Conservation (phyloP, 768 basidiomycete genomes). For the Hypholoma sublateritium region DNA sequence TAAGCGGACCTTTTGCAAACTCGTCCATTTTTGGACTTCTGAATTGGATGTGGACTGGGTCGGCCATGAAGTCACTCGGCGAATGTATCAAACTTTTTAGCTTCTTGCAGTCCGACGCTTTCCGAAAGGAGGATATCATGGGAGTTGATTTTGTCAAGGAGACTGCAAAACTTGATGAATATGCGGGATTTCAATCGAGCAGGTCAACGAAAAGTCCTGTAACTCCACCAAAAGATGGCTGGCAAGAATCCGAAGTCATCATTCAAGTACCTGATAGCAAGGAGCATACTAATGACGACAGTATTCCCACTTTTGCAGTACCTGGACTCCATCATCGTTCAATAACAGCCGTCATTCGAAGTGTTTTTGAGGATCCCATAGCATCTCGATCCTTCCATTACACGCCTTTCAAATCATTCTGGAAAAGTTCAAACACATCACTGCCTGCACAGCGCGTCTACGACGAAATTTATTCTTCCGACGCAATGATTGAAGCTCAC, state of each 20-base stretch:
- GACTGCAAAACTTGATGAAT: constrained; percentile 13
- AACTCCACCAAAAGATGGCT: constrained; percentile 8
- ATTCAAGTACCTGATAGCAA: constrained; percentile 1
- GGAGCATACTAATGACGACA: no score
- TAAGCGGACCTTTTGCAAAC: constrained; percentile 12
- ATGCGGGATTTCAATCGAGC: background rate
- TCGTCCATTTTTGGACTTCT: constrained; percentile 18
- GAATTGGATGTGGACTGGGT: constrained; percentile 23
- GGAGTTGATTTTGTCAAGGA: constrained; percentile 14
- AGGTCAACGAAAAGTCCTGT: constrained; percentile 3
- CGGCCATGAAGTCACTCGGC: constrained; percentile 14
- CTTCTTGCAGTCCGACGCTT: constrained; percentile 18
- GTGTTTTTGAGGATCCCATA: background rate
- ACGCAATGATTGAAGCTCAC: constrained; percentile 22
- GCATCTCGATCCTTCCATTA: constrained; percentile 19
- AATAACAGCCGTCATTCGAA: background rate
- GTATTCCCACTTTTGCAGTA: no score
- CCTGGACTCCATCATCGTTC: background rate
- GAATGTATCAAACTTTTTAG: constrained; percentile 13
- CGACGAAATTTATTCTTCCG: constrained; percentile 23
- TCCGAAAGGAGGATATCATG: constrained; percentile 6
- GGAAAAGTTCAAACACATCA: constrained; percentile 13
- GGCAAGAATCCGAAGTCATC: background rate
- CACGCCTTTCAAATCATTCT: constrained; percentile 26
- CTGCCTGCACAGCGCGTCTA: constrained; percentile 17